Base-by-base conservation (phyloP, 2,329 filamentous ascomycete species). In the Beauveria sp. region DNA sequence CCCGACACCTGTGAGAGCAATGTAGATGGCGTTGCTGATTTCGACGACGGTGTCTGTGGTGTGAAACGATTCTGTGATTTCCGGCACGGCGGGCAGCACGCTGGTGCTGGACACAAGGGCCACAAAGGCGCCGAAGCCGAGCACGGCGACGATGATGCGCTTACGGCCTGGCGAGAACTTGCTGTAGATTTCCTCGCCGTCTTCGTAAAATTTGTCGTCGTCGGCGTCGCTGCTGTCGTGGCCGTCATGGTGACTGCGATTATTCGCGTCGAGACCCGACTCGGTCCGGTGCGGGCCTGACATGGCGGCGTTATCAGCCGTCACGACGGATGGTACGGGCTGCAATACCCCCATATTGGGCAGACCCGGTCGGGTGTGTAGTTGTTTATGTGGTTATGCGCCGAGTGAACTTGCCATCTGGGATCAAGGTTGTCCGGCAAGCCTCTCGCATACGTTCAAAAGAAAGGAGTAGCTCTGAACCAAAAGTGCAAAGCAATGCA, bases 71-170 rank as follows among this genome's bases (percentile, higher is more conserved):
- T 70, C 71, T 1, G 88, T 88, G 5, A 93, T 86, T 71, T 93
- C 89, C 1, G 89, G 89, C 1, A 88, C 84, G 2, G 89, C 90
- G 1, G 88, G 81, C 14, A 93, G 74, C 9, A 93, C 84, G 1
- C 87, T 86, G 0, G 89, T 93, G 45, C 86, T 90, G 14, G 86
- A 88, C 26, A 91, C 83, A 0, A 90, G 90, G 1, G 90, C 86
- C 50, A 93, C 77, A 65, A 93, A 91, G 28, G 87, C 85, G 73
- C 88, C 91, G 69, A 87, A 90, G 0, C 88, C 87, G 58, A 93
- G 74, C 6, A 92, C 80, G 10, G 78, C 76, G 18, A 91, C 86
- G 58, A 93, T 89, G 63, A 85, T 68, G 3, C 79, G 70, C 72
- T 93, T 95, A 46, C 86, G 82, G 18, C 76, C 74, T 3, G 74